These are phyloP conservation scores for Hanseniaspora lachancei DNA, from an alignment of 805 yeast species.

Conservation along the genomic window DNA sequence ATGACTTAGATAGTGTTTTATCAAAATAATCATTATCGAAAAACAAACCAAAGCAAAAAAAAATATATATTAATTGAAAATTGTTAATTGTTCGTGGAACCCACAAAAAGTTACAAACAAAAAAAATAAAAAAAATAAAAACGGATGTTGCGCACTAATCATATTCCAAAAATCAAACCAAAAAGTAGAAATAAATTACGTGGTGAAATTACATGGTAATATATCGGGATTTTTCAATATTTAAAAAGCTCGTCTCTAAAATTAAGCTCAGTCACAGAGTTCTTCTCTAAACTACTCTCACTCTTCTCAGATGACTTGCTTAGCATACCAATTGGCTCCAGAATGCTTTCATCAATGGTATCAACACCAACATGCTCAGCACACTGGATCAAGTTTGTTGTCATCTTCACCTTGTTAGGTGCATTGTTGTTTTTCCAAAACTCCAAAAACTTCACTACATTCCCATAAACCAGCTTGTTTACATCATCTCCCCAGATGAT, in stretches of 20 bases:
- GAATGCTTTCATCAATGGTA: neutral
- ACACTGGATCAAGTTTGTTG: neutral
- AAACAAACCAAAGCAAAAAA: too few relatives aligned
- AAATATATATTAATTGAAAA: too few relatives aligned
- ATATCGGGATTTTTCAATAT: neutral
- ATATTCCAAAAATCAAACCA: neutral
- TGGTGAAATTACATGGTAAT: neutral
- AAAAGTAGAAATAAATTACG: neutral
- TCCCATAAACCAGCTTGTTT: constrained; percentile 32
- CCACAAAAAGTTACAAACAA: neutral
- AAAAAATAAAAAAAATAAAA: neutral
- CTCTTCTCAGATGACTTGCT: neutral
- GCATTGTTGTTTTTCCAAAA: constrained; percentile 18
- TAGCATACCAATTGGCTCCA: neutral
- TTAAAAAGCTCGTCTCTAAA: constrained; percentile 6
- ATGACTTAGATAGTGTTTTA: too few relatives aligned
- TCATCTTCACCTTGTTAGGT: constrained; percentile 1
- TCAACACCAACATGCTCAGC: neutral
- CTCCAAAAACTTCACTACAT: constrained; percentile 30
- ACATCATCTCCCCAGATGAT: constrained; percentile 76
- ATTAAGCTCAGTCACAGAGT: neutral
- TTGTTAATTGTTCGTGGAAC: neutral
- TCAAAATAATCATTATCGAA: too few relatives aligned
- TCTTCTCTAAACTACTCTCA: neutral
- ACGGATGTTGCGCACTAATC: neutral